A percentile compares a stretch with the other conserved stretches of the same genome.
Evolutionary conservation across 768 basidiomycete genomes (phyloP).

Genomic region (Kwoniella sp.): DNA sequence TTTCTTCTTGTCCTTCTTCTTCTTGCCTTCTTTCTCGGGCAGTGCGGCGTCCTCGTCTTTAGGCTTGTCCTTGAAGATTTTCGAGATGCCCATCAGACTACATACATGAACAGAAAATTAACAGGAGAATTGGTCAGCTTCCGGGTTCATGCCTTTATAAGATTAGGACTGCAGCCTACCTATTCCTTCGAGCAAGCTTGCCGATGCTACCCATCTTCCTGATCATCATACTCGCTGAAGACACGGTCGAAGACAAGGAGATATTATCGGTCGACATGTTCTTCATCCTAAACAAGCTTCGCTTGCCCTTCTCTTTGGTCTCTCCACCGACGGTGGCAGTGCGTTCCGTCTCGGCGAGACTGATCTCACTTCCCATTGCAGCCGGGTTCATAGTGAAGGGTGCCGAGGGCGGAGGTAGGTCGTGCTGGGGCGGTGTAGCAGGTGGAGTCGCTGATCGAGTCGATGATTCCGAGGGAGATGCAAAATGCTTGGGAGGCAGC

Average conservation of each 20-base stretch:
- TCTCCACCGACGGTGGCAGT: constrained; percentile 52
- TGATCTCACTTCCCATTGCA: constrained; percentile 43
- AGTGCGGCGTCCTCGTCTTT: constrained; percentile 63
- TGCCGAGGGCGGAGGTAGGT: constrained; percentile 26
- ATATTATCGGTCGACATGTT: constrained; percentile 94
- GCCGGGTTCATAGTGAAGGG: constrained; percentile 33
- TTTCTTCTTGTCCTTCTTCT: constrained; percentile 58
- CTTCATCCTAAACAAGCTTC: constrained; percentile 81
- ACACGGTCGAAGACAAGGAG: constrained; percentile 89
- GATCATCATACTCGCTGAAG: constrained; percentile 93
- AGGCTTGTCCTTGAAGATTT: constrained; percentile 84
- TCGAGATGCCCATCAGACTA: constrained; percentile 85
- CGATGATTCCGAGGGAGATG: constrained; percentile 47
- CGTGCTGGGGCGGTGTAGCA: constrained; percentile 45
- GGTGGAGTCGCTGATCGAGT: constrained; percentile 49
- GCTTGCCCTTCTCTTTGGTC: constrained; percentile 58
- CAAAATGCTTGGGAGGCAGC: constrained; percentile 26
- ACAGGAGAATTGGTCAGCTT: constrained; percentile 1
- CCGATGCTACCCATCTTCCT: constrained; percentile 88
- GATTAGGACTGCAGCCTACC: constrained; percentile 37
- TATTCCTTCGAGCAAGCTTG: constrained; percentile 80
- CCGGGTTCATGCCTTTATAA: too few species aligned
- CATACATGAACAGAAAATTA: background rate
- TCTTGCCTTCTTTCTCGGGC: constrained; percentile 57
- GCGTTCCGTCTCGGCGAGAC: constrained; percentile 41